Base-by-base conservation (phyloP, 164 flowering plant species). In the Paratinospora sagittata region DNA sequence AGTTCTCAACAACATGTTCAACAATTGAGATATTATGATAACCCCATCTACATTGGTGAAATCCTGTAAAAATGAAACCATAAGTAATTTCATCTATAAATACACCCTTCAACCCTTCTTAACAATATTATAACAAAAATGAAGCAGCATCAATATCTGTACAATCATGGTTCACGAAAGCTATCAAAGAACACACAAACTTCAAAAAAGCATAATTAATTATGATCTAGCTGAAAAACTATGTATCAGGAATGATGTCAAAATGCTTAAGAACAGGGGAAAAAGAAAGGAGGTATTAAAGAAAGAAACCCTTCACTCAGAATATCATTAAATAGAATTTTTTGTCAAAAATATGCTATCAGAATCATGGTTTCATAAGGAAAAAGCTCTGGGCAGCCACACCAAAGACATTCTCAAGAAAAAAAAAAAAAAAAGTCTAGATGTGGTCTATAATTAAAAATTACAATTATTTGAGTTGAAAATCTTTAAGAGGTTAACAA, bases 31-130 rank as follows among this genome's bases (percentile, higher is more conserved):
- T 75, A 76, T 92, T 92, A 45, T 82, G 89, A 78, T 95, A 95
- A 24, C 97, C 99, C 97, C 97, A 95, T 83, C 96, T 79, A 74
- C 97, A 92, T 73, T 90, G 97, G 74, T 95, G 97, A 78, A 94
- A 93, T 47, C 98, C 97, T 93, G 82, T 13, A 74, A 70, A n/a
- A 17, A 64, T 60, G 17, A 47, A 58, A 73, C n/a, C 19, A 11
- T 21, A 33, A 52, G 23, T 39, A 61, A 52, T 16, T 6, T 19
- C 58, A 52, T 52, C n/a, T 0, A 8, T 16, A 52, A 16, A n/a
- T n/a, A n/a, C n/a, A 2, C 19, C 21, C 3, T 16, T 52, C n/a
- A 0, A 52, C n/a, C 57, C 17, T 49, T 3, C 16, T 39, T 39
- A 4, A 14, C 21, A 52, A 2, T 52, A 52, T 17, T 52, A 2